Percentiles rank a stretch among this genome's conserved stretches.
phyloP scores from a whole-genome alignment of 352 stramenopile genomes.

The Pythium periplocum region DNA sequence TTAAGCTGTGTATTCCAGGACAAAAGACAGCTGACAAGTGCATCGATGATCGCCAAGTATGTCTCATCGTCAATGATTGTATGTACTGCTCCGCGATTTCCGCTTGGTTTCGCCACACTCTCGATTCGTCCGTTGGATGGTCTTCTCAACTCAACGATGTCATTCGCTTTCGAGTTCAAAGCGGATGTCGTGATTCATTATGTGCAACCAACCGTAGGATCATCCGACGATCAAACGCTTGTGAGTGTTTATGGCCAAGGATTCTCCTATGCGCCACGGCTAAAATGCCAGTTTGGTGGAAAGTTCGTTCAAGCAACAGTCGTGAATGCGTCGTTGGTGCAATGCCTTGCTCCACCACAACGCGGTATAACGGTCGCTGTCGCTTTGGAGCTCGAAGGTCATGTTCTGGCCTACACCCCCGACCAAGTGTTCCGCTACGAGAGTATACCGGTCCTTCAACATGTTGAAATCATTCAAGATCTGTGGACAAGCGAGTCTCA shows the following conservation, averaged over 20 bases:
- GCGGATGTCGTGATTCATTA: constrained; percentile 7
- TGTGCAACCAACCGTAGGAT: constrained; percentile 11
- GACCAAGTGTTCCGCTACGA: too few species aligned
- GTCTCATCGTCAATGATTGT: constrained; percentile 2
- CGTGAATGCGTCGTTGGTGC: constrained; percentile 11
- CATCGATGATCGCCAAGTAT: constrained; percentile 2
- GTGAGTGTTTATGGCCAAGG: constrained; percentile 13
- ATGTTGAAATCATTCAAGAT: too few species aligned
- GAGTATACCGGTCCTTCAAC: too few species aligned
- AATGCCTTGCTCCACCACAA: constrained; percentile 13
- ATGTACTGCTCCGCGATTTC: constrained; percentile 12
- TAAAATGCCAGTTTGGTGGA: constrained; percentile 25
- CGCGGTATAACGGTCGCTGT: constrained; percentile 2
- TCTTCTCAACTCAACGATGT: neutral
- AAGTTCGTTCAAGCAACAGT: constrained; percentile 5
- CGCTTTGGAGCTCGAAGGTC: neutral
- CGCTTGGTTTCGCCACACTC: constrained; percentile 4
- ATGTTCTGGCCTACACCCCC: too few species aligned
- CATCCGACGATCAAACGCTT: constrained; percentile 6
- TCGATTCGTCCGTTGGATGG: constrained; percentile 2
- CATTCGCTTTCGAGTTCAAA: constrained; percentile 4
- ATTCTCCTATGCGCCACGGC: constrained; percentile 3
- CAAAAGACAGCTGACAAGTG: constrained; percentile 1
- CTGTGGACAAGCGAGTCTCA: too few species aligned
- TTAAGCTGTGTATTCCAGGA: constrained; percentile 12